Evolutionary conservation across 352 stramenopile species (phyloP).

Genomic region (Globisporangium spiculum): DNA sequence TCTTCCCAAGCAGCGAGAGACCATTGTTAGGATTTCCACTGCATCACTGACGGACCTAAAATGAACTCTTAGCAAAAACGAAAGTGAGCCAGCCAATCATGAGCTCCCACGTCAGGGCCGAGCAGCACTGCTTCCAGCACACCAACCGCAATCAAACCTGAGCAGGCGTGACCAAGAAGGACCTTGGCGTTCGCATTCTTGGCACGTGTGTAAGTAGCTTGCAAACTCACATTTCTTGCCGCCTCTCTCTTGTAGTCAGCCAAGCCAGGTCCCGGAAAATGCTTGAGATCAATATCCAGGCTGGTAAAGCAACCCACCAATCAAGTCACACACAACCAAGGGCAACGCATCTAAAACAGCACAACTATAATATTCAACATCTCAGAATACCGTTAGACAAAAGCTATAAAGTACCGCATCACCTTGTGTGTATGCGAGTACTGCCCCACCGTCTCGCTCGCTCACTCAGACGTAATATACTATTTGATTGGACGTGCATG

Average conservation of each 20-base stretch:
- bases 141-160: background rate
- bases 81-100: background rate
- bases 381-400: background rate
- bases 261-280: no score
- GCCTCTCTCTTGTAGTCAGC: no score
- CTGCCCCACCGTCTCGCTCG: background rate
- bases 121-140: background rate
- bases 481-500: background rate
- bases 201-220: no score
- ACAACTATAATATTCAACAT: background rate
- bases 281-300: background rate
- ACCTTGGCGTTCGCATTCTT: background rate
- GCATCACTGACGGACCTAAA: background rate
- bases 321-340: background rate
- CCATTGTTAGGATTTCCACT: background rate
- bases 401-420: background rate
- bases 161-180: background rate
- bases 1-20: background rate
- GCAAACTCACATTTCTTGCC: background rate
- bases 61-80: background rate
- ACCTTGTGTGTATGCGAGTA: background rate
- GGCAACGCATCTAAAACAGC: background rate
- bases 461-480: background rate
- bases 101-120: background rate
- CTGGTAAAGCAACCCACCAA: background rate